Evolutionary conservation across 129 eudicot genomes (phyloP).

Genomic region (Saposhnikovia divaricata): DNA sequence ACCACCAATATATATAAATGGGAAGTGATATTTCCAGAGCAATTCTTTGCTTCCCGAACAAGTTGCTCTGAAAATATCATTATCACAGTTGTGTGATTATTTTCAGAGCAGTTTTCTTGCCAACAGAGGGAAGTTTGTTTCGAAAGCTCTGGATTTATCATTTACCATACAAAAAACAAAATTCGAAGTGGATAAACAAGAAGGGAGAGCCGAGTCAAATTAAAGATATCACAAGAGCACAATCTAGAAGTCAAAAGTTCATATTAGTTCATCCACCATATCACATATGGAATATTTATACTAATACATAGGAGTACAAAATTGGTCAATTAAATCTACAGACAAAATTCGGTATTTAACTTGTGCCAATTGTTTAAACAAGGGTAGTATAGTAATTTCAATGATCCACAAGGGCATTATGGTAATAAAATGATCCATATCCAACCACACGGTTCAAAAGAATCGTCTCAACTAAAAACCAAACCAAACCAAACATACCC

Average conservation of each 20-base stretch:
- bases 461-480: neutral
- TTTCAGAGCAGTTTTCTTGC: too few species aligned
- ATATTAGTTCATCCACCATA: conserved; percentile 3
- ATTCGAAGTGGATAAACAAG: neutral
- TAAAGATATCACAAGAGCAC: neutral
- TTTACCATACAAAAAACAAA: too few species aligned
- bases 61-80: too few species aligned
- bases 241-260: conserved; percentile 9
- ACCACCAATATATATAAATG: too few species aligned
- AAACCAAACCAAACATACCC: too few species aligned
- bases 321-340: neutral
- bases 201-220: neutral
- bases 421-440: neutral
- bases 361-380: neutral
- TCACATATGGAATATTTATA: neutral
- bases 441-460: conserved; percentile 1
- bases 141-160: too few species aligned
- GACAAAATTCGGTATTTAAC: neutral
- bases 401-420: neutral
- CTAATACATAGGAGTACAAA: too few species aligned
- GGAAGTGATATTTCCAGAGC: too few species aligned
- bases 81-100: too few species aligned
- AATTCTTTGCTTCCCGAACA: too few species aligned
- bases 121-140: too few species aligned
- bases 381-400: neutral